Conservation (phyloP, 2,329 filamentous ascomycete genomes). For the Tolypocladium cylindrosporum region DNA sequence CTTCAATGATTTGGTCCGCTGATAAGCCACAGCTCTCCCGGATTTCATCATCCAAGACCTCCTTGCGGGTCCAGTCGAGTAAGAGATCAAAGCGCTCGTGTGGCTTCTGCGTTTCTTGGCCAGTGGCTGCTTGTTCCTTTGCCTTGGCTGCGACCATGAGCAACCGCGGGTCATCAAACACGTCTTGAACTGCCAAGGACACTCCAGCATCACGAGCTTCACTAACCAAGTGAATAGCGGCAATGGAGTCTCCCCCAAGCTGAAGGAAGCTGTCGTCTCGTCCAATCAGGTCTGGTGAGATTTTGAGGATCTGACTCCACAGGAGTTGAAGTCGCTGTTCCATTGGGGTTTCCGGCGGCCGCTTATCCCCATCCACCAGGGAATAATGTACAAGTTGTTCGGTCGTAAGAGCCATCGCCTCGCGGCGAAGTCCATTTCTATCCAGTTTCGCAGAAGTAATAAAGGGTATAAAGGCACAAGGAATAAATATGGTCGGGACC, state of each 20-base stretch:
- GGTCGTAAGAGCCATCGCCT: too few species aligned
- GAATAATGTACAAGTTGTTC: too few species aligned
- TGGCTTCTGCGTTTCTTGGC: neutral
- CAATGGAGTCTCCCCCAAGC: constrained; percentile 13
- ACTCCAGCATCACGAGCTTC: neutral
- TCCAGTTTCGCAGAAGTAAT: constrained; percentile 4
- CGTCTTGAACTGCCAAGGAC: neutral
- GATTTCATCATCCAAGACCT: too few species aligned
- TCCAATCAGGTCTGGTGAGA: too few species aligned
- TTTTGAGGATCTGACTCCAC: too few species aligned
- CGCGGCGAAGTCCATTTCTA: neutral
- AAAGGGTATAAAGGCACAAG: constrained; percentile 2
- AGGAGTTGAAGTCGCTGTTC: too few species aligned
- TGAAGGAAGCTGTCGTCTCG: constrained; percentile 8
- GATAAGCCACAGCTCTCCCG: too few species aligned
- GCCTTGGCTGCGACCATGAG: neutral
- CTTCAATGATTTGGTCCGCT: neutral
- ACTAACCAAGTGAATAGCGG: constrained; percentile 8
- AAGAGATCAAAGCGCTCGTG: too few species aligned
- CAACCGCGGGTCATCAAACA: neutral
- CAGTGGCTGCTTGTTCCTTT: too few species aligned
- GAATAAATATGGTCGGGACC: constrained; percentile 2
- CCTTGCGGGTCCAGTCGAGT: too few species aligned
- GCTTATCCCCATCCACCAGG: too few species aligned
- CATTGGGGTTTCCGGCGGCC: too few species aligned